These are phyloP conservation scores for Leccinum boreale DNA, from an alignment of 768 basidiomycete genomes.

Conservation along the genomic window DNA sequence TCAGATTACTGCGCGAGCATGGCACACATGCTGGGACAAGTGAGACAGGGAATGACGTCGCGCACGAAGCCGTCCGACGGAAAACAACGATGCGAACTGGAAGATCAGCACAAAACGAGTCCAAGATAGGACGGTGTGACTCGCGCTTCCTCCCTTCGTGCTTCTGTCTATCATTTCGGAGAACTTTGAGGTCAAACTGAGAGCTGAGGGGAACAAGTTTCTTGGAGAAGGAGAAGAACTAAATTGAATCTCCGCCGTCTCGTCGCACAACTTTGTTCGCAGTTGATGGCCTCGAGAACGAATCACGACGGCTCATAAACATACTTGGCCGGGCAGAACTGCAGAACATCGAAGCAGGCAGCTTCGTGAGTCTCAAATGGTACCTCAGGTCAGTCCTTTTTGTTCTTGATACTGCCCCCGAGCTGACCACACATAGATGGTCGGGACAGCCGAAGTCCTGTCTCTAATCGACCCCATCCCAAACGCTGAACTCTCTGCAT, in stretches of 20 bases:
- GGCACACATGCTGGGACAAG: background rate
- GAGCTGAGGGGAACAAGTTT: too few relatives aligned
- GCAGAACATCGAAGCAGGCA: slow-evolving; percentile 75
- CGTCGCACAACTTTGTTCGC: slow-evolving; percentile 23
- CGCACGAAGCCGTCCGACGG: background rate
- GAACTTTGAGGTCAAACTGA: too few relatives aligned
- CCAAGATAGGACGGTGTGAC: background rate
- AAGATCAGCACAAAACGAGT: slow-evolving; percentile 9
- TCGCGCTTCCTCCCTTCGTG: slow-evolving; percentile 40
- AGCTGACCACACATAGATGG: slow-evolving; percentile 57
- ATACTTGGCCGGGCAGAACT: slow-evolving; percentile 66
- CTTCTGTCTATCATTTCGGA: slow-evolving; percentile 25
- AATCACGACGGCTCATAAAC: slow-evolving; percentile 73
- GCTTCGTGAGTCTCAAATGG: slow-evolving; percentile 92
- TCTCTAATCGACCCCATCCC: slow-evolving; percentile 49
- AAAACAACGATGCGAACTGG: slow-evolving; percentile 2
- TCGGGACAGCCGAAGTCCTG: slow-evolving; percentile 76
- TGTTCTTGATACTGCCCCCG: background rate
- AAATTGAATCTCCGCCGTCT: too few relatives aligned
- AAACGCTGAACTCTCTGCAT: slow-evolving; percentile 67
- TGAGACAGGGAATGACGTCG: background rate
- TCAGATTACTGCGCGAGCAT: background rate
- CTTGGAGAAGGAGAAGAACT: too few relatives aligned
- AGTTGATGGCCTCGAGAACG: slow-evolving; percentile 94
- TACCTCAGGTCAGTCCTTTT: slow-evolving; percentile 61